Percentiles rank a stretch among this genome's conserved stretches.
Conservation (phyloP, 2,329 filamentous ascomycete species). For the Juglanconis juglandina region DNA sequence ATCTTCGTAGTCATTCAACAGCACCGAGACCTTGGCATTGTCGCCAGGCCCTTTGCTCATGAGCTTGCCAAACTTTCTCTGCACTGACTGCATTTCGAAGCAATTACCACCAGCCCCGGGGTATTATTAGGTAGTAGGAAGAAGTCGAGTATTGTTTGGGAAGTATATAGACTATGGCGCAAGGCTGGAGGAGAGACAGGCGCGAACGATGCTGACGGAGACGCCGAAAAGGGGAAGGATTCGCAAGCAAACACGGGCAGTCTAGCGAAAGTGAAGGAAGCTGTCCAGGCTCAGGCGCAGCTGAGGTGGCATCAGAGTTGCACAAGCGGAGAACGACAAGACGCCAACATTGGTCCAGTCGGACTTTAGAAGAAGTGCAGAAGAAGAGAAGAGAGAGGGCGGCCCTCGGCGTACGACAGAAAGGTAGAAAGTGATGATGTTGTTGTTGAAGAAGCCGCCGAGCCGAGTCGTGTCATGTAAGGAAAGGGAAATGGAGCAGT, state of each 20-base stretch:
- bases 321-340: background rate
- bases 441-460: background rate
- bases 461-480: background rate
- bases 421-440: background rate
- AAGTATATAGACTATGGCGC: background rate
- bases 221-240: background rate
- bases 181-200: background rate
- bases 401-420: background rate
- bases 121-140: background rate
- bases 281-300: background rate
- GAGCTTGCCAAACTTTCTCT: conserved; percentile 71
- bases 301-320: conserved; percentile 3
- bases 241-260: background rate
- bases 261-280: conserved; percentile 7
- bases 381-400: background rate
- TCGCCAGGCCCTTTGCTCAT: conserved; percentile 66
- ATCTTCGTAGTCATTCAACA: conserved; percentile 78
- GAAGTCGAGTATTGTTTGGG: background rate
- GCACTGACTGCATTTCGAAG: conserved; percentile 64
- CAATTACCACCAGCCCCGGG: background rate
- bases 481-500: background rate
- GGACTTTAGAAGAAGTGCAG: background rate
- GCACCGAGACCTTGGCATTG: conserved; percentile 69
- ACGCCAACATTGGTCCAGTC: background rate
- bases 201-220: background rate